These are phyloP conservation scores for Neurospora intermedia DNA, from an alignment of 495 filamentous ascomycete genomes.

Conservation along the genomic window DNA sequence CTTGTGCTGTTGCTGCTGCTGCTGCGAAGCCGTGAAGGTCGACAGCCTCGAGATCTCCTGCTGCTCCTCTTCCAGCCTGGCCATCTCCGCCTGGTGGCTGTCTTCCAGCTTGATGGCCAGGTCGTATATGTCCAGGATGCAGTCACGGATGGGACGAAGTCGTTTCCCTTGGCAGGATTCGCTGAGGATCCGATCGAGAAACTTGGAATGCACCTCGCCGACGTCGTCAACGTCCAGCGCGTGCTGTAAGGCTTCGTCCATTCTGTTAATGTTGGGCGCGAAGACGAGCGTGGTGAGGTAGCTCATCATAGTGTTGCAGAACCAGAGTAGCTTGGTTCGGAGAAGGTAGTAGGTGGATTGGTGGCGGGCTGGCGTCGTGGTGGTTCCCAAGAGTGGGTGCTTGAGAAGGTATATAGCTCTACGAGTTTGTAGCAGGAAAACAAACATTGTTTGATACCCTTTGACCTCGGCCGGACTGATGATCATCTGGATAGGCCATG, in stretches of 20 bases:
- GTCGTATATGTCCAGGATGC: conserved; percentile 54
- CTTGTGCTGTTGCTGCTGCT: not conserved
- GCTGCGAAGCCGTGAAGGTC: conserved; percentile 13
- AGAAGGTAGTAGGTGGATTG: conserved; percentile 47
- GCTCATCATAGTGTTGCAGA: conserved; percentile 59
- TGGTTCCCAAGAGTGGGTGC: conserved; percentile 34
- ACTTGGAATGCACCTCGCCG: conserved; percentile 56
- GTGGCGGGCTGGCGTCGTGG: conserved; percentile 20
- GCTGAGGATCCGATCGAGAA: conserved; percentile 48
- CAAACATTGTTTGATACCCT: conserved; percentile 59
- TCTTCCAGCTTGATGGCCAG: conserved; percentile 41
- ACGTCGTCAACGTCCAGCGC: conserved; percentile 75
- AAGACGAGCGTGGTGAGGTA: conserved; percentile 69
- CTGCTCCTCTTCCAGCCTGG: conserved; percentile 27
- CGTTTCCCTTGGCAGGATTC: conserved; percentile 57
- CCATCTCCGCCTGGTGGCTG: conserved; percentile 29
- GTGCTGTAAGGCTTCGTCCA: conserved; percentile 42
- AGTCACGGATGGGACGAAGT: conserved; percentile 52
- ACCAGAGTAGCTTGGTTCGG: conserved; percentile 69
- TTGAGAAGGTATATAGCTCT: conserved; percentile 60
- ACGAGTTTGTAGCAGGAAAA: conserved; percentile 66
- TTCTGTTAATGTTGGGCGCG: conserved; percentile 38
- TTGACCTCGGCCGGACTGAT: conserved; percentile 49
- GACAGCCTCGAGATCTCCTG: conserved; percentile 27
- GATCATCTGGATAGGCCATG: conserved; percentile 83